Evolutionary conservation across 176 grass and related monocot genomes (phyloP).

Genomic region (barley (Hordeum vulgare)): MorexV3_pseudomolecules_assembly NC_058518.1:9881057-9881556

Average conservation of each 20-base stretch:
- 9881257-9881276: neutral
- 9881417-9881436: constrained; percentile 15
- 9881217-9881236: constrained; percentile 13
- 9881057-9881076: too few relatives aligned
- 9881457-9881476: neutral
- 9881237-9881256: too few relatives aligned
- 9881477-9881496: neutral
- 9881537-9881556: neutral
- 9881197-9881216: neutral
- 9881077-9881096: too few relatives aligned
- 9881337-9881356: constrained; percentile 7
- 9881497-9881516: neutral
- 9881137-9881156: too few relatives aligned
- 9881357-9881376: neutral
- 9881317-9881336: neutral
- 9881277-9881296: too few relatives aligned
- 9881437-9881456: neutral
- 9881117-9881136: too few relatives aligned
- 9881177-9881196: too few relatives aligned
- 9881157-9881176: too few relatives aligned
- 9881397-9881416: constrained; percentile 3
- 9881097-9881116: too few relatives aligned
- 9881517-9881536: neutral
- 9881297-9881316: neutral
- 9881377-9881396: neutral